Evolutionary conservation across 139 green algal species (phyloP).

Genomic region (Chlamydomonas asymmetrica): DNA sequence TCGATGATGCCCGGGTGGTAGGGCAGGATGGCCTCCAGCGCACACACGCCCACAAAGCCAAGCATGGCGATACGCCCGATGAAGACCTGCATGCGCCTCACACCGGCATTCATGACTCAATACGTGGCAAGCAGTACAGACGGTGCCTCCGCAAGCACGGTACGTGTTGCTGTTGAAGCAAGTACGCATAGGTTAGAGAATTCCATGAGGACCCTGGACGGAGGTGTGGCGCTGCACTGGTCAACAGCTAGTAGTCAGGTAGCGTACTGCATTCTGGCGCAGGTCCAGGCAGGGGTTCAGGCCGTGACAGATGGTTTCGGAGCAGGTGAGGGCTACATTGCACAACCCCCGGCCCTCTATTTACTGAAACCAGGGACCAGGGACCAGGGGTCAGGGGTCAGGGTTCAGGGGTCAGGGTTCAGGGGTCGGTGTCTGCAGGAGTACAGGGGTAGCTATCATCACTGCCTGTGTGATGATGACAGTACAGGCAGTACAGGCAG

Average conservation of each 20-base stretch:
- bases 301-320: no score
- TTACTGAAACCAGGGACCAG: no score
- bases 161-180: background rate
- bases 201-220: background rate
- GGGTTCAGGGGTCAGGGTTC: no score
- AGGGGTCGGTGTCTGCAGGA: no score
- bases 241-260: no score
- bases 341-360: no score
- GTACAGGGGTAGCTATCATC: no score
- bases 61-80: slow-evolving; percentile 27
- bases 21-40: slow-evolving; percentile 6
- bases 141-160: background rate
- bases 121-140: background rate
- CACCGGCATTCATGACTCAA: background rate
- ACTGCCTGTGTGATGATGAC: no score
- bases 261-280: background rate
- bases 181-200: background rate
- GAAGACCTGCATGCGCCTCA: slow-evolving; percentile 8
- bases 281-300: background rate
- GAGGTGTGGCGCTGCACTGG: background rate
- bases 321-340: no score
- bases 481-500: no score
- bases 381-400: no score
- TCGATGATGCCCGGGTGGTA: slow-evolving; percentile 25
- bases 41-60: slow-evolving; percentile 19